Base-by-base conservation (phyloP, 805 yeast genomes). In the Kluyveromyces aestuarii region DNA sequence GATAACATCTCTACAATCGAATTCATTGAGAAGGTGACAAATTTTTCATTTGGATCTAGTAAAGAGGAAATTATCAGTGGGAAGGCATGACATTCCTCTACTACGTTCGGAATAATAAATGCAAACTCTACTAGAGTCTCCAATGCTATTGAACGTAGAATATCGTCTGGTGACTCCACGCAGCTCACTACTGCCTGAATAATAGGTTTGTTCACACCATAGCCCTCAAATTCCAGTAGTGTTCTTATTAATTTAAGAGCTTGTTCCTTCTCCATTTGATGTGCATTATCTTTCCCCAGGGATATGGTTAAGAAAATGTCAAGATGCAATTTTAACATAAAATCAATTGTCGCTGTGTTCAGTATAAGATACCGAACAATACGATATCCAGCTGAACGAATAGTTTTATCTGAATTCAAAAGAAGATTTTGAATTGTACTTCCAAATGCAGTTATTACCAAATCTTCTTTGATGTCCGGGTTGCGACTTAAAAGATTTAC, bases 311-410 rank as follows among this genome's bases (percentile, higher is more conserved):
- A 62, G 52, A 82, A 79, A 2, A 78, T 72, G 49, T 87, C 87
- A 5, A 87, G 60, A 49, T 81, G 76, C 35, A 79, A 66, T 13
- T 73, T 71, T 8, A 79, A 68, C 52, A 89, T 67, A 2, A 73
- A 64, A n/a, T 68, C 63, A 6, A 87, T 59, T 2, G 89, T 77
- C 7, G 75, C 76, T 13, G 71, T 60, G 51, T 77, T 77, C 35
- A 75, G 74, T 17, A 84, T 69, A 16, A 86, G 70, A 53, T 84
- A 76, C 16, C 96, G 70, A 19, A 88, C 74, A 1, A 88, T 73
- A 45, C 95, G 71, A 62, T 81, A 88, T 0, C 90, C 96, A 2
- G 88, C 75, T 0, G 90, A 84, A 8, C 82, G 73, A 1, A 87
- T 83, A 49, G 79, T 81, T 27, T 81, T 72, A 43, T 77, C 73